Percentiles rank a stretch among this genome's conserved stretches.
These are phyloP conservation scores for Colletotrichum lini DNA, from an alignment of 2,329 filamentous ascomycete species.

Conservation along the genomic window DNA sequence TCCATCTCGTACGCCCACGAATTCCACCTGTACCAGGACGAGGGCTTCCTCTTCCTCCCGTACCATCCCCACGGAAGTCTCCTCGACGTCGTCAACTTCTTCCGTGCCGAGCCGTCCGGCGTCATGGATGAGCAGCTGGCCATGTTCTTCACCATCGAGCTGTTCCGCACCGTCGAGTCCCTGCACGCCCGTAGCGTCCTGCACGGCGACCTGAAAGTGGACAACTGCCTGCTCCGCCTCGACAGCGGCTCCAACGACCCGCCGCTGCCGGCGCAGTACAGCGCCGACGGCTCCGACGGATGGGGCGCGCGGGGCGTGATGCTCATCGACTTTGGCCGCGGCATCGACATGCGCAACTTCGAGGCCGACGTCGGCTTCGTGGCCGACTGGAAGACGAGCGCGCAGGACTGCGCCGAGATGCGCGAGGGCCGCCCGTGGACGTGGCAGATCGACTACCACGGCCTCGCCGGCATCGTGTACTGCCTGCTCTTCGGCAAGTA, in stretches of 20 bases:
- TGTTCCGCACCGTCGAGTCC: constrained; percentile 90
- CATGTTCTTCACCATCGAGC: constrained; percentile 96
- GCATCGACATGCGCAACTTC: constrained; percentile 94
- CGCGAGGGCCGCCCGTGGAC: constrained; percentile 95
- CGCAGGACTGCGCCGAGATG: constrained; percentile 95
- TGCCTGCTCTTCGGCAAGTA: constrained; percentile 94
- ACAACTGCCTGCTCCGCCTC: constrained; percentile 93
- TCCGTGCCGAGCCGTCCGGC: constrained; percentile 78
- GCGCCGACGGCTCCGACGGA: constrained; percentile 79
- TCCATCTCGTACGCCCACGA: constrained; percentile 89
- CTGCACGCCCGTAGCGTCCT: constrained; percentile 85
- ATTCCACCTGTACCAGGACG: constrained; percentile 91
- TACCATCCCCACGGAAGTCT: constrained; percentile 92
- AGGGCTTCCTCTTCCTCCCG: constrained; percentile 90
- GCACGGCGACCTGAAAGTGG: constrained; percentile 94
- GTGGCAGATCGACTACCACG: constrained; percentile 97
- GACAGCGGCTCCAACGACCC: constrained; percentile 63
- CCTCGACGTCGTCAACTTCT: constrained; percentile 93
- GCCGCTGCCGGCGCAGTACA: constrained; percentile 75
- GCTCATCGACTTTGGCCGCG: constrained; percentile 95
- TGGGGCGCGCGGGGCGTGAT: constrained; percentile 86
- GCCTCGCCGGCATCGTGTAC: constrained; percentile 89
- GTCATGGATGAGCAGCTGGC: constrained; percentile 91
- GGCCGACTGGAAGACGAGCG: constrained; percentile 92
- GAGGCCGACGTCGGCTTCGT: constrained; percentile 84